Conservation (phyloP, 2,329 filamentous ascomycete species). For the Annulohypoxylon truncatum region DNA sequence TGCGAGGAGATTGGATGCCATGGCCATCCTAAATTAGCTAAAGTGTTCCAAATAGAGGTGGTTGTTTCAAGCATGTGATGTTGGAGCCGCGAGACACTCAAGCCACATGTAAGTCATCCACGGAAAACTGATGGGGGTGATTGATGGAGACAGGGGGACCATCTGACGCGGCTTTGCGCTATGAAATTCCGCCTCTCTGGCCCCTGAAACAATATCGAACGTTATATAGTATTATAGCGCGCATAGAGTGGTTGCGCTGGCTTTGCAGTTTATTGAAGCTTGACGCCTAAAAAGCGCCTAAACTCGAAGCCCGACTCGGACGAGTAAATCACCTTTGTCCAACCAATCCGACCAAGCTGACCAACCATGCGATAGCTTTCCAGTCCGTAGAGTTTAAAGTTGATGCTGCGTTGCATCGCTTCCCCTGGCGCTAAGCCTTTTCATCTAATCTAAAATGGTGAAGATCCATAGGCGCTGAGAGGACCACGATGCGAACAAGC, state of each 20-base stretch:
- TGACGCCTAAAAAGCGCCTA: constrained; percentile 12
- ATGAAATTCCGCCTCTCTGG: constrained; percentile 12
- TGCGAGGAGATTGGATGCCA: constrained; percentile 42
- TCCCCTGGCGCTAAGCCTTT: constrained; percentile 38
- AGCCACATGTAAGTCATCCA: constrained; percentile 39
- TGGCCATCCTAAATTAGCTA: constrained; percentile 39
- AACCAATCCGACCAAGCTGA: constrained; percentile 6
- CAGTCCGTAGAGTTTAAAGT: constrained; percentile 16
- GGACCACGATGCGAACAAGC: background rate
- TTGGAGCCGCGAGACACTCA: constrained; percentile 43
- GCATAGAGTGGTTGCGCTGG: background rate
- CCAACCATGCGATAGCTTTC: constrained; percentile 2
- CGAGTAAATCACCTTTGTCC: background rate
- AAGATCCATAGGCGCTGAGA: constrained; percentile 7
- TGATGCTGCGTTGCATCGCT: constrained; percentile 36
- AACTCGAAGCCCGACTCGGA: constrained; percentile 1
- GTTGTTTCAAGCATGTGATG: constrained; percentile 45
- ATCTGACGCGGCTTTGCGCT: constrained; percentile 37
- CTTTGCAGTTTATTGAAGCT: background rate
- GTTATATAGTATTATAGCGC: background rate
- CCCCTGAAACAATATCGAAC: constrained; percentile 3
- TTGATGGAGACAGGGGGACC: constrained; percentile 21
- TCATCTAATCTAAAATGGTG: constrained; percentile 22
- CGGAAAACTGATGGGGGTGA: constrained; percentile 8
- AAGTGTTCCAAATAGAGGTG: constrained; percentile 42